Evolutionary conservation across 306 rosid genomes (phyloP).

Genomic region (Fragaria ananassa): DNA sequence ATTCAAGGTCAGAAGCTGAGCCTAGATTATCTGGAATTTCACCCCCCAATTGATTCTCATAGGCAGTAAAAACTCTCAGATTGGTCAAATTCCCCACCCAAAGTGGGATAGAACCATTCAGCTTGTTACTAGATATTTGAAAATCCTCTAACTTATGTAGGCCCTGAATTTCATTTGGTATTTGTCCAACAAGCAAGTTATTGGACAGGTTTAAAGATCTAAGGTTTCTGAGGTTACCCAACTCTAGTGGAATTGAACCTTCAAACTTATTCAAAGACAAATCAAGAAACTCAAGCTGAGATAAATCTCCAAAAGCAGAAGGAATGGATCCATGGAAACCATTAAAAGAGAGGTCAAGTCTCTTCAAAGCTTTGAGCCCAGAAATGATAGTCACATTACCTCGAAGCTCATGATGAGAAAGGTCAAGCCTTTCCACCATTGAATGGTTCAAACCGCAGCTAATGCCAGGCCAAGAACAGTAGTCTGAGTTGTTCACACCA

Average conservation of each 20-base stretch:
- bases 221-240: conserved; percentile 70
- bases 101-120: conserved; percentile 74
- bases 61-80: conserved; percentile 77
- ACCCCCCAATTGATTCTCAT: conserved; percentile 80
- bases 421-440: conserved; percentile 74
- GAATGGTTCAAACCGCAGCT: conserved; percentile 60
- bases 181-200: conserved; percentile 69
- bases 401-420: conserved; percentile 65
- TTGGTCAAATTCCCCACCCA: conserved; percentile 86
- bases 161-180: conserved; percentile 73
- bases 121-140: conserved; percentile 74
- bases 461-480: conserved; percentile 85
- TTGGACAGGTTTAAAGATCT: conserved; percentile 82
- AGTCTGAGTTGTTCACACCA: conserved; percentile 51
- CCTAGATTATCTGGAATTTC: conserved; percentile 76
- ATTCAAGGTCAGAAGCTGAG: conserved; percentile 57
- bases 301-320: conserved; percentile 55
- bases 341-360: conserved; percentile 84
- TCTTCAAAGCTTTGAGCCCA: conserved; percentile 78
- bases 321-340: conserved; percentile 75
- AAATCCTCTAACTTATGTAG: conserved; percentile 61
- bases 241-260: conserved; percentile 69
- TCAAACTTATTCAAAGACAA: conserved; percentile 77
- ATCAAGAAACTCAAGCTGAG: conserved; percentile 84
- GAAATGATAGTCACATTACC: conserved; percentile 75